Evolutionary conservation across 257 asterid genomes (phyloP), one percentile per base, ranked within the genome.

Genomic region (Capsicum chinense): DNA sequence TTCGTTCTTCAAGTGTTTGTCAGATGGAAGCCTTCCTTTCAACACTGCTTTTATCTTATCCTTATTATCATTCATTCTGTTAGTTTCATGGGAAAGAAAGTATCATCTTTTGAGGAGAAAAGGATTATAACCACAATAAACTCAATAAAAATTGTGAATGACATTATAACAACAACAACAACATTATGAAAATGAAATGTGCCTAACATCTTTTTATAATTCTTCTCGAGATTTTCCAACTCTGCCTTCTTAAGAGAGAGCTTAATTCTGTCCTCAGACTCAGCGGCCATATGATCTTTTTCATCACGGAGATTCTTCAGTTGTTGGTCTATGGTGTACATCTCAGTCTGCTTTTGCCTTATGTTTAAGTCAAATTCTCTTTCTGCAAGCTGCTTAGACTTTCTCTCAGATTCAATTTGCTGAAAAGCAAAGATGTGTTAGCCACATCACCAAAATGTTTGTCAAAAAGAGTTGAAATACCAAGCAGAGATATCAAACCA

Each of bases 11-110:
- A 96, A 90, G 88, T 96, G 98, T 90, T 91, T 96, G 85, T 93
- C 97, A 83, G 93, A 91, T 47, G 99, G 99, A 87, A 93, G 87
- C 90, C 98, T 96, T 88, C 99, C 99, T 90, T 96, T 96, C 88
- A 96, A 88, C 84, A 93, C 93, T 83, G 89, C 96, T 88, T 95
- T 90, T 82, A 96, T 86, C 86, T 89, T 92, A 83, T 92, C 99
- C 90, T 90, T 93, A 89, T 88, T 83, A 81, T 96, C 98, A 84
- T 96, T 97, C 86, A 94, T 87, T 90, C 99, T 96, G 89, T 83
- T 86, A 84, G 84, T 84, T 54, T 83, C 17, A 76, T 76, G n/a
- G 81, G 57, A 84, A 67, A 60, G 69, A 68, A 90, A 81, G 37
- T 26, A 50, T 16, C 83, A 69, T 84, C 26, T 68, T 79, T 48